Evolutionary conservation across 495 filamentous ascomycete genomes (phyloP).

Genomic region (Penicillium cataractarum): DNA sequence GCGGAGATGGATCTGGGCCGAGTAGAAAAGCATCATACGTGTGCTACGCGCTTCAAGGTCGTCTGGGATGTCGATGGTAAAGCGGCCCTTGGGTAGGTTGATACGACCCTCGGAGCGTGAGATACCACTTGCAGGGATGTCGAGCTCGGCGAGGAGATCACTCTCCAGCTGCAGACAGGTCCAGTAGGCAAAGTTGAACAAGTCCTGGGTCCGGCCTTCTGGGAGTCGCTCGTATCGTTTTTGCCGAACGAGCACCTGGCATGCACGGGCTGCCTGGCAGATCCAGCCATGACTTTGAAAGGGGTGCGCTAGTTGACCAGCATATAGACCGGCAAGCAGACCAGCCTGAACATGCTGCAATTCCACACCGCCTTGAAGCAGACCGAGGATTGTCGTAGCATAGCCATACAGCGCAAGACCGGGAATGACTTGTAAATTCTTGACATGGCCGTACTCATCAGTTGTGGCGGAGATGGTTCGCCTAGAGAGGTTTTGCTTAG

Average conservation of each 20-base stretch:
- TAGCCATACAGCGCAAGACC: conserved; percentile 87
- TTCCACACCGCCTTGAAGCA: conserved; percentile 73
- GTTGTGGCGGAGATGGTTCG: conserved; percentile 17
- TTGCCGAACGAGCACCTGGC: conserved; percentile 76
- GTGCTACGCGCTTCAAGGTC: conserved; percentile 38
- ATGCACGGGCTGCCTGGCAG: conserved; percentile 71
- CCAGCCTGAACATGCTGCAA: conserved; percentile 83
- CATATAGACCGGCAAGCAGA: conserved; percentile 85
- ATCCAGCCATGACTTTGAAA: conserved; percentile 93
- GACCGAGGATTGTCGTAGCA: conserved; percentile 83
- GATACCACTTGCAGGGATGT: conserved; percentile 77
- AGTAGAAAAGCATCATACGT: conserved; percentile 76
- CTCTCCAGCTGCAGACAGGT: conserved; percentile 94
- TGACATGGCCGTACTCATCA: conserved; percentile 30
- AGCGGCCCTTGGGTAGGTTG: conserved; percentile 57
- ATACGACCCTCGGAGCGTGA: conserved; percentile 72
- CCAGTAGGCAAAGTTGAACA: conserved; percentile 84
- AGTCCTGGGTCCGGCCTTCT: conserved; percentile 42
- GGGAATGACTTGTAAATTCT: conserved; percentile 84
- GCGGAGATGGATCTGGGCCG: conserved; percentile 81
- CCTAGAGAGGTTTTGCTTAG: conserved; percentile 12
- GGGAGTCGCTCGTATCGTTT: conserved; percentile 40
- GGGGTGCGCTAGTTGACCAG: conserved; percentile 82
- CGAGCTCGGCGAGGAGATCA: conserved; percentile 90
- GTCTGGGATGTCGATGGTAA: conserved; percentile 34